A percentile compares a stretch with the other conserved stretches of the same genome.
These are phyloP conservation scores for Saccharomyces eubayanus DNA, from an alignment of 805 yeast species.

Conservation along the genomic window DNA sequence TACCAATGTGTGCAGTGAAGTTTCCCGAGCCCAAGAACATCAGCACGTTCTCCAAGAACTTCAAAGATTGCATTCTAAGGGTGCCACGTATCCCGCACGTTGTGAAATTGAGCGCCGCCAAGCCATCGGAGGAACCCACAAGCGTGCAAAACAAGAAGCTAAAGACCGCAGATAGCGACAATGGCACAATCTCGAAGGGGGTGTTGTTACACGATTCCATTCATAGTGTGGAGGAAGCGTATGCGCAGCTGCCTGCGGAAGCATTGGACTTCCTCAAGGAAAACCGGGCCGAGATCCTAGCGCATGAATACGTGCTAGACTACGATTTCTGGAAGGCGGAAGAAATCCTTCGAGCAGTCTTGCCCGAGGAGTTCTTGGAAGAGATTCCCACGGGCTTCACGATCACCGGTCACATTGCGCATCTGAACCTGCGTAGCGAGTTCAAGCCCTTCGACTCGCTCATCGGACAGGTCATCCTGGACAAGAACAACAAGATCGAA, in stretches of 20 bases:
- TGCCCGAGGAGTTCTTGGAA: constrained; percentile 58
- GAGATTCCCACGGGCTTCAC: constrained; percentile 89
- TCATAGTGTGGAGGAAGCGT: constrained; percentile 32
- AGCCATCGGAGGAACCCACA: constrained; percentile 1
- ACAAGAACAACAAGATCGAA: constrained; percentile 64
- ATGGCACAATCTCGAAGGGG: constrained; percentile 27
- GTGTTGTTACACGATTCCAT: constrained; percentile 54
- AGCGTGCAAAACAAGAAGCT: constrained; percentile 7
- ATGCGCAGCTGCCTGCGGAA: constrained; percentile 33
- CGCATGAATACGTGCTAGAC: constrained; percentile 49
- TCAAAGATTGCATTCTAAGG: constrained; percentile 53
- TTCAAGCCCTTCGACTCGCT: constrained; percentile 72
- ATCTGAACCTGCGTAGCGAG: constrained; percentile 74
- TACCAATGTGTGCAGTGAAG: constrained; percentile 57
- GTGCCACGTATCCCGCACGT: constrained; percentile 67
- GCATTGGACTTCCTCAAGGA: constrained; percentile 42
- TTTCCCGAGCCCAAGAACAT: constrained; percentile 61
- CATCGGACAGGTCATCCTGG: constrained; percentile 85
- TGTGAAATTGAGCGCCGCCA: constrained; percentile 33
- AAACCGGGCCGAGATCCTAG: constrained; percentile 39
- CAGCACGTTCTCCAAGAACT: constrained; percentile 51
- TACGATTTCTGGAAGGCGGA: constrained; percentile 87
- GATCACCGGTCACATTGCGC: constrained; percentile 92
- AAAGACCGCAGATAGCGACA: constrained; percentile 22
- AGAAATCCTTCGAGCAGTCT: constrained; percentile 66